A percentile compares a stretch with the other conserved stretches of the same genome.
These are phyloP conservation scores for Isabelozyma pseudorhagii DNA, from an alignment of 805 yeast species.

Conservation along the genomic window DNA sequence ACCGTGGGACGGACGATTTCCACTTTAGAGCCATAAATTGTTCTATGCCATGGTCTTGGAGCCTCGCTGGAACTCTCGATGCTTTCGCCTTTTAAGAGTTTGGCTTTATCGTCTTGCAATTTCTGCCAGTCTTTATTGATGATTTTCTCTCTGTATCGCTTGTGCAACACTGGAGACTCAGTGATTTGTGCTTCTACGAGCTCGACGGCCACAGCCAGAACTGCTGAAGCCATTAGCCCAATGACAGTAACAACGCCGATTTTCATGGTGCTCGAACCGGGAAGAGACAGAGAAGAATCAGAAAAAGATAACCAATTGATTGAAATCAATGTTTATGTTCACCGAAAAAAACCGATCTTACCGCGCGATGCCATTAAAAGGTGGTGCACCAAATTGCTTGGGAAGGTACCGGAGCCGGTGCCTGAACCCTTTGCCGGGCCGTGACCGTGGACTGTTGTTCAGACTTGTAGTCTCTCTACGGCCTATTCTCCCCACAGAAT, in stretches of 20 bases:
- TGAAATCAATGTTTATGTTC: neutral
- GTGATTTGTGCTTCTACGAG: conserved; percentile 4
- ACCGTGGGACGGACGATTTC: conserved; percentile 68
- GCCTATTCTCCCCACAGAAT: conserved; percentile 3
- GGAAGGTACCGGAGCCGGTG: too few species aligned
- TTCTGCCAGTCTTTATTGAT: conserved; percentile 27
- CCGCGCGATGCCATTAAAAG: too few species aligned
- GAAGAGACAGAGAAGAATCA: neutral
- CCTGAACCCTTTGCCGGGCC: too few species aligned
- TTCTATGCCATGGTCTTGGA: conserved; percentile 70
- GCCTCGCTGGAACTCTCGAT: conserved; percentile 3
- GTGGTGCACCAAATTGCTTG: too few species aligned
- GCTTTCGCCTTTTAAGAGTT: conserved; percentile 7
- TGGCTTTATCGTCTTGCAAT: conserved; percentile 16
- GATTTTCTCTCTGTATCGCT: conserved; percentile 27
- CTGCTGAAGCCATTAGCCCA: neutral
- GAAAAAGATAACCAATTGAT: neutral
- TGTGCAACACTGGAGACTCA: conserved; percentile 14
- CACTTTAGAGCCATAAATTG: conserved; percentile 51
- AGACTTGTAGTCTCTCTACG: too few species aligned
- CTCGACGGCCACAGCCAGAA: neutral
- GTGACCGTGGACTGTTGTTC: too few species aligned
- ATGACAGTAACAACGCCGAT: neutral
- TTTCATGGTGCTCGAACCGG: conserved; percentile 1
- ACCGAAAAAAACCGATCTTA: too few species aligned